Conservation (phyloP, 2,329 filamentous ascomycete species). For the Penicillium paneum region DNA sequence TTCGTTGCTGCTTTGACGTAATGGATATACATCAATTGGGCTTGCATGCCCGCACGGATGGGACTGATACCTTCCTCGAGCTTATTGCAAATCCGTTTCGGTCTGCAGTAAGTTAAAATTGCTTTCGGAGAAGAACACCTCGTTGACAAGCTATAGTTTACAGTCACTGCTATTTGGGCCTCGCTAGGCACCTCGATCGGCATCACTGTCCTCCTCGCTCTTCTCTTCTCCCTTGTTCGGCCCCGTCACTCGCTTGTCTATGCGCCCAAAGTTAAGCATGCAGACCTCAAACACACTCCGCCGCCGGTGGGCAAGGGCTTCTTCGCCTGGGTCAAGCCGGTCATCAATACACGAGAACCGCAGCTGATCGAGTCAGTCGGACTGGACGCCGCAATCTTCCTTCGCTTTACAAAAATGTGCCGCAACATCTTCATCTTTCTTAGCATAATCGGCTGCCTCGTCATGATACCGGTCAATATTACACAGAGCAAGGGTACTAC, state of each 20-base stretch:
- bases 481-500: slow-evolving; percentile 44
- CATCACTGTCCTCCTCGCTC: slow-evolving; percentile 67
- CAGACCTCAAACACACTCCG: slow-evolving; percentile 83
- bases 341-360: slow-evolving; percentile 74
- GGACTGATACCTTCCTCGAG: slow-evolving; percentile 41
- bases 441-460: slow-evolving; percentile 66
- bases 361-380: slow-evolving; percentile 78
- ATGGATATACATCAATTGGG: slow-evolving; percentile 27
- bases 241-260: slow-evolving; percentile 92
- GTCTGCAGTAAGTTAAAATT: slow-evolving; percentile 36
- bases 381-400: slow-evolving; percentile 85
- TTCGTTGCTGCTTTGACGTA: slow-evolving; percentile 19
- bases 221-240: slow-evolving; percentile 83
- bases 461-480: slow-evolving; percentile 80
- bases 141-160: slow-evolving; percentile 44
- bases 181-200: slow-evolving; percentile 77
- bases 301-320: slow-evolving; percentile 82
- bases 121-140: neutral
- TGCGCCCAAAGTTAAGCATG: slow-evolving; percentile 88
- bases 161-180: slow-evolving; percentile 66
- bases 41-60: slow-evolving; percentile 26
- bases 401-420: slow-evolving; percentile 86
- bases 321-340: slow-evolving; percentile 79
- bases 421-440: slow-evolving; percentile 81
- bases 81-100: slow-evolving; percentile 47